A percentile compares a stretch with the other conserved stretches of the same genome.
Evolutionary conservation across 371 early-diverging fungal species (phyloP).

Genomic region (Rhizomucor miehei): DNA sequence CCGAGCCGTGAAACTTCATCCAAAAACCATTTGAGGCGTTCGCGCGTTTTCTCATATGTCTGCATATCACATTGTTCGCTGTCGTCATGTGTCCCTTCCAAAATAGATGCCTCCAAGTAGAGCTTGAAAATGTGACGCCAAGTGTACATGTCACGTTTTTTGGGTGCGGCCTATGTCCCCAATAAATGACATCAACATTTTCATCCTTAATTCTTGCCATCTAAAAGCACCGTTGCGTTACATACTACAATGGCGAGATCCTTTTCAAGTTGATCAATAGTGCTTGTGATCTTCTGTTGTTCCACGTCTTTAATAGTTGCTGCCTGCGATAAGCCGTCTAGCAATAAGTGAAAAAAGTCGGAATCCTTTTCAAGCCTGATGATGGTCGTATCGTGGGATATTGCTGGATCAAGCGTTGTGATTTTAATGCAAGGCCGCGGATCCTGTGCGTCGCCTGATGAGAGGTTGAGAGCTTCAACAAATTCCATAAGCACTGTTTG

Average conservation of each 20-base stretch:
- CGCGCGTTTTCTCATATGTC: constrained; percentile 46
- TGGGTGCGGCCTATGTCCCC: constrained; percentile 45
- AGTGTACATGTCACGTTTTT: constrained; percentile 58
- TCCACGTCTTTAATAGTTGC: constrained; percentile 39
- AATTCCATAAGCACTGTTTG: background rate
- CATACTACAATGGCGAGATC: constrained; percentile 42
- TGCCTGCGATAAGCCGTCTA: constrained; percentile 47
- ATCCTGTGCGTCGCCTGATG: constrained; percentile 23
- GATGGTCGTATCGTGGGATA: constrained; percentile 26
- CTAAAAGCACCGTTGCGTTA: background rate
- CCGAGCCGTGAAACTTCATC: constrained; percentile 38
- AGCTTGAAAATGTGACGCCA: constrained; percentile 73
- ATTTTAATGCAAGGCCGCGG: constrained; percentile 39
- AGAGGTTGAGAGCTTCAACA: background rate
- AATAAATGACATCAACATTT: constrained; percentile 3
- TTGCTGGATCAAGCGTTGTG: constrained; percentile 18
- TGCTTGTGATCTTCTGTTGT: constrained; percentile 32
- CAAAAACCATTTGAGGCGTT: constrained; percentile 57
- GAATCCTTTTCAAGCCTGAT: constrained; percentile 55
- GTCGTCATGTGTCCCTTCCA: constrained; percentile 47
- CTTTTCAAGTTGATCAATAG: constrained; percentile 37
- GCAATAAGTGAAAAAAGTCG: constrained; percentile 54
- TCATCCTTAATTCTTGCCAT: too few species aligned
- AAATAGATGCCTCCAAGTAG: constrained; percentile 65
- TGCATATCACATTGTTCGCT: constrained; percentile 18